A percentile compares a stretch with the other conserved stretches of the same genome.
Evolutionary conservation across 768 basidiomycete species (phyloP).

Genomic region (Lenzites betulinus): DNA sequence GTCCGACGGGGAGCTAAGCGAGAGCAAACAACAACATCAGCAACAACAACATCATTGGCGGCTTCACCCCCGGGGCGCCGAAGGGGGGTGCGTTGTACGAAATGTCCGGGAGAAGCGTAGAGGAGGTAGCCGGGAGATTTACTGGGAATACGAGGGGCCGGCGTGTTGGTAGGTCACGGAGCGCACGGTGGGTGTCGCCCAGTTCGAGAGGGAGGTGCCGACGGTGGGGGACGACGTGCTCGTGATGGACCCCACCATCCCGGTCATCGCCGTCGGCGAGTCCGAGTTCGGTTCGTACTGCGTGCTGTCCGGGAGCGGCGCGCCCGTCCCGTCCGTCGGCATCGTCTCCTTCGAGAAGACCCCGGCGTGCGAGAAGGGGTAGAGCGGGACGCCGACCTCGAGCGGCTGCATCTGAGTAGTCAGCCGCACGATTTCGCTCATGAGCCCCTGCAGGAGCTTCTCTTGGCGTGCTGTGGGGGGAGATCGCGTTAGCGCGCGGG

Average conservation of each 20-base stretch:
- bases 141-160: constrained; percentile 10
- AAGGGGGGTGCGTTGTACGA: constrained; percentile 9
- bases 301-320: constrained; percentile 28
- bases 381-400: constrained; percentile 77
- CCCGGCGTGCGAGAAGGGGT: constrained; percentile 62
- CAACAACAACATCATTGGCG: background rate
- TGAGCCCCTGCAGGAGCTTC: constrained; percentile 75
- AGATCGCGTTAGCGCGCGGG: background rate
- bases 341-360: constrained; percentile 29
- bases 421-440: constrained; percentile 83
- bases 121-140: background rate
- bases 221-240: constrained; percentile 6
- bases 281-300: constrained; percentile 20
- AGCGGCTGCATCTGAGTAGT: constrained; percentile 80
- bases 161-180: constrained; percentile 1
- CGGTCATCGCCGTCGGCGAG: constrained; percentile 16
- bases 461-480: constrained; percentile 71
- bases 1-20: background rate
- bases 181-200: constrained; percentile 14
- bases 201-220: constrained; percentile 4
- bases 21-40: background rate
- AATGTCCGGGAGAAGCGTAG: background rate
- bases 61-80: background rate
- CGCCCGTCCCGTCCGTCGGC: constrained; percentile 21
- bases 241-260: constrained; percentile 7